Base-by-base conservation (phyloP, 768 basidiomycete genomes). In the Rhodotorula paludigena region DNA sequence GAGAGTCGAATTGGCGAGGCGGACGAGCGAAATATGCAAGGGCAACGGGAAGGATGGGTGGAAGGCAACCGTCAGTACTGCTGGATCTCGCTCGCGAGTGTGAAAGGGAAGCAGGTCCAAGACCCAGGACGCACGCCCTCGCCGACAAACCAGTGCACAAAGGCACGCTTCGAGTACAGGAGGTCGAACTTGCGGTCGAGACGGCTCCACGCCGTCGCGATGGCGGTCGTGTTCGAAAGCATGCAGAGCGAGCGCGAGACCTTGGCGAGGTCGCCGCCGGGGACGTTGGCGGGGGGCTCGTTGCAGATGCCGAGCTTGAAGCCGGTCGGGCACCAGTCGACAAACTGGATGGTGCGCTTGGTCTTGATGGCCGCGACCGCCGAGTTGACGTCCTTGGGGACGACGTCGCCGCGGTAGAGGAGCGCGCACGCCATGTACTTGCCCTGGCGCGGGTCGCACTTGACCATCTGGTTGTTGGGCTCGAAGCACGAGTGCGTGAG, bases 401-500 rank as follows among this genome's bases (percentile, higher is more conserved):
- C 61, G 57, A 59, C 60, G 57, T 64, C 71, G 25, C 71, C 73
- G 44, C 74, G 69, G 75, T 75, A 76, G 38, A 76, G 69, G 47
- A 76, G 71, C 20, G 75, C 75, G 64, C 75, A 75, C 23, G 76
- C 76, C 73, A 92, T 98, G 82, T 97, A 97, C 86, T 98, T 98
- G 78, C 94, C 94, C 77, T 96, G 90, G 77, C 87, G 88, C 73
- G 94, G 93, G 77, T 97, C 94, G 77, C 94, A 97, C 82, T 88
- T 85, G 67, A 86, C 92, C 92, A 98, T 92, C 80, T 97, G 94
- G 80, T 92, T 93, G 68, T 91, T 92, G 69, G 84, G 83, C 82
- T 98, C 94, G 81, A 98, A 97, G 83, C 92, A 97, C 58, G 92
- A 86, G 82, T 90, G 92, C 72, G 94, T 98, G 92, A 98, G 97